These are phyloP conservation scores for Polymyxa betae DNA, from an alignment of 208 protist species.

Conservation along the genomic window DNA sequence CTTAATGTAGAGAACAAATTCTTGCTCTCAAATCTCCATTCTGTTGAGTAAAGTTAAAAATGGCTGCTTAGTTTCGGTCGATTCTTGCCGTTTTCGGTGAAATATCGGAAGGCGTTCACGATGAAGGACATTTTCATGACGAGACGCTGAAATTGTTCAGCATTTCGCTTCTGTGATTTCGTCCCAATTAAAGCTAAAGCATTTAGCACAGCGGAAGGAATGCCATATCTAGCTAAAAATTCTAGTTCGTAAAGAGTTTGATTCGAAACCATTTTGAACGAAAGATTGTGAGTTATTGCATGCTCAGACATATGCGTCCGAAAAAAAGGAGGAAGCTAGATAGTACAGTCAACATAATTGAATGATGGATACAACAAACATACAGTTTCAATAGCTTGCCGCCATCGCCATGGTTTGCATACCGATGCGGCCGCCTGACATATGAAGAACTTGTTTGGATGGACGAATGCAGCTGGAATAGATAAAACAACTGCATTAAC, in stretches of 20 bases:
- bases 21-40: conserved; percentile 24
- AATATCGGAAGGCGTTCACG: conserved; percentile 37
- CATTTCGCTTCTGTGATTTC: neutral
- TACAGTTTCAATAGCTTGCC: conserved; percentile 23
- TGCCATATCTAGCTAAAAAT: conserved; percentile 2
- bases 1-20: neutral
- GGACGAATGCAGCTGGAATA: neutral
- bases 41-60: neutral
- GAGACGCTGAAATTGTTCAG: conserved; percentile 9
- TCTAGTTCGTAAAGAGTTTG: neutral
- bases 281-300: neutral
- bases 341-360: conserved; percentile 30
- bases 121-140: neutral
- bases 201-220: conserved; percentile 30
- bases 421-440: conserved; percentile 23
- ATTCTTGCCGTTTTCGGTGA: neutral
- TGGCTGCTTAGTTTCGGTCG: neutral
- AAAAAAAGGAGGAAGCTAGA: conserved; percentile 11
- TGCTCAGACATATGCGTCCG: neutral
- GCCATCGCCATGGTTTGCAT: conserved; percentile 19
- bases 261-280: conserved; percentile 25
- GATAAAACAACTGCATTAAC: neutral
- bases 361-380: neutral
- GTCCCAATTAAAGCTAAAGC: neutral
- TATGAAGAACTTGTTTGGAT: conserved; percentile 35